A percentile compares a stretch with the other conserved stretches of the same genome.
These are phyloP conservation scores for Nannochloris sp. DNA, from an alignment of 139 green algal species.

Conservation along the genomic window DNA sequence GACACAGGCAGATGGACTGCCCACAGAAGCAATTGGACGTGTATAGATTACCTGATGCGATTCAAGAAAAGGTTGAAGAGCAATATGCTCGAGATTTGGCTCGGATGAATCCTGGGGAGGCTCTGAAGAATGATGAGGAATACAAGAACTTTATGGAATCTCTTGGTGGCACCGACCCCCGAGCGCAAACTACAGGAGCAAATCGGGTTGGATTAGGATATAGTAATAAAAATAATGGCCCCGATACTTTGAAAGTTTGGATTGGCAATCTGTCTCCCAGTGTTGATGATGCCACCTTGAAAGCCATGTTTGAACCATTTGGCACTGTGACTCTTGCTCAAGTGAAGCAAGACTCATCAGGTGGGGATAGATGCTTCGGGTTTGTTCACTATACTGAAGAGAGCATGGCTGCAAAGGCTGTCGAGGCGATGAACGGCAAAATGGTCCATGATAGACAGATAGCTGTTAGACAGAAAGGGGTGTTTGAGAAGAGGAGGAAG, in stretches of 20 bases:
- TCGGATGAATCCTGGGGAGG: slow-evolving; percentile 42
- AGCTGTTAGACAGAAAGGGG: slow-evolving; percentile 14
- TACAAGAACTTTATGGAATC: slow-evolving; percentile 88
- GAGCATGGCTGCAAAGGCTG: slow-evolving; percentile 36
- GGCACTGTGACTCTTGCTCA: slow-evolving; percentile 50
- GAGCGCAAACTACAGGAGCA: neutral
- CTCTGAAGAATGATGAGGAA: slow-evolving; percentile 70
- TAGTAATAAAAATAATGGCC: slow-evolving; percentile 19
- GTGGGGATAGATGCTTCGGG: slow-evolving; percentile 57
- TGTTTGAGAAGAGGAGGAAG: neutral
- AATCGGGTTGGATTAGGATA: neutral
- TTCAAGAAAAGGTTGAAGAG: slow-evolving; percentile 58
- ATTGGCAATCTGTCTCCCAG: slow-evolving; percentile 70
- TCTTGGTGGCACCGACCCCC: slow-evolving; percentile 63
- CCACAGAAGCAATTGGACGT: slow-evolving; percentile 41
- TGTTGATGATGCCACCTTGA: slow-evolving; percentile 41
- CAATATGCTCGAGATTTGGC: slow-evolving; percentile 60
- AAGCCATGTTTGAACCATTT: slow-evolving; percentile 63
- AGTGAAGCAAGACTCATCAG: slow-evolving; percentile 25
- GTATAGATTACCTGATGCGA: slow-evolving; percentile 64
- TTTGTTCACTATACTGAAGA: slow-evolving; percentile 79
- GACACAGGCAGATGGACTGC: slow-evolving; percentile 53
- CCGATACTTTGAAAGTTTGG: slow-evolving; percentile 69
- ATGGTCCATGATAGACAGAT: slow-evolving; percentile 24
- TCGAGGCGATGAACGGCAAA: slow-evolving; percentile 32